Percentiles rank a stretch among this genome's conserved stretches.
Conservation (phyloP, 495 filamentous ascomycete genomes). For the Sporormia fimetaria region DNA sequence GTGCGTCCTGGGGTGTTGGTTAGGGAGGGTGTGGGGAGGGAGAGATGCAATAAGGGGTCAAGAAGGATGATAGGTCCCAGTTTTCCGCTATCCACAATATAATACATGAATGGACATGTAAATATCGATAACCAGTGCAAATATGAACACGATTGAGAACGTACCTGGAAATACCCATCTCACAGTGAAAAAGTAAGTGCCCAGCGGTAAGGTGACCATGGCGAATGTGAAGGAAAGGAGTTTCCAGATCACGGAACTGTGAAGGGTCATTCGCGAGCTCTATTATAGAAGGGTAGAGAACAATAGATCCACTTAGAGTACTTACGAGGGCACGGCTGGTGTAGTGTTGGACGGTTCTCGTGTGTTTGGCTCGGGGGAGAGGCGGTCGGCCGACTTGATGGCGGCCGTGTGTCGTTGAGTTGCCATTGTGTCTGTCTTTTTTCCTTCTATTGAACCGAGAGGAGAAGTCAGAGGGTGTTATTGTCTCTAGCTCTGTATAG, state of each 20-base stretch:
- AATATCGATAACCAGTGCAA: neutral
- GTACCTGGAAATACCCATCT: constrained; percentile 66
- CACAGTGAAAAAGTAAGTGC: constrained; percentile 73
- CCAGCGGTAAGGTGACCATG: constrained; percentile 78
- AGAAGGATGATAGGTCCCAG: too few relatives aligned
- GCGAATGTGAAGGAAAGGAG: constrained; percentile 79
- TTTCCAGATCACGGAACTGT: constrained; percentile 80
- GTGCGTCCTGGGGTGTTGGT: constrained; percentile 52
- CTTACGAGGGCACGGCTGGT: constrained; percentile 34
- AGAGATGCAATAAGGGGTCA: too few relatives aligned
- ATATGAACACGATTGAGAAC: constrained; percentile 14
- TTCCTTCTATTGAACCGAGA: too few relatives aligned
- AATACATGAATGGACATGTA: too few relatives aligned
- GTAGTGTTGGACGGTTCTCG: constrained; percentile 29
- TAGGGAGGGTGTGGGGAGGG: neutral
- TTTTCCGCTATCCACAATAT: too few relatives aligned
- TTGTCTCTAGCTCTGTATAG: too few relatives aligned
- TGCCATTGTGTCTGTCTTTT: constrained; percentile 13
- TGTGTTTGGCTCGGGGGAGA: constrained; percentile 15
- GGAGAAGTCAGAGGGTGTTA: too few relatives aligned
- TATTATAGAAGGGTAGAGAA: neutral
- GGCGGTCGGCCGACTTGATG: constrained; percentile 26
- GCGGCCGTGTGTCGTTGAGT: constrained; percentile 22
- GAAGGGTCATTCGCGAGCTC: neutral
- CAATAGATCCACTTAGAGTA: neutral